A percentile compares a stretch with the other conserved stretches of the same genome.
phyloP scores from a whole-genome alignment of 139 green algal species.

The Chlorella sp. region DNA sequence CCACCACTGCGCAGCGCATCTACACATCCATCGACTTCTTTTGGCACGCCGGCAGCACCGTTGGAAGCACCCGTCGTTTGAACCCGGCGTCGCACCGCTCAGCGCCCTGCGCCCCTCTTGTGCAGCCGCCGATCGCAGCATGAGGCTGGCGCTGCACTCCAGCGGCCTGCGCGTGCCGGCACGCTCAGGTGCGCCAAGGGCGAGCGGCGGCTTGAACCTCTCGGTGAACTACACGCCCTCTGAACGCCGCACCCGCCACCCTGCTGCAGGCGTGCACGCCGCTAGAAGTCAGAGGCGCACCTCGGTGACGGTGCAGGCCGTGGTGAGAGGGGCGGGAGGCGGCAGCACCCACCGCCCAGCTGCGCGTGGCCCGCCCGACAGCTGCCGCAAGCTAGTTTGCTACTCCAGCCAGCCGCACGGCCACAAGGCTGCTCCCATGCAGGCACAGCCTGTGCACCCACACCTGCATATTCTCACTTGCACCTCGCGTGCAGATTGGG shows the following conservation, averaged over 20 bases:
- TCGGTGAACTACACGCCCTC: neutral
- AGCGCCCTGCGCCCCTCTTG: neutral
- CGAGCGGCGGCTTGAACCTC: neutral
- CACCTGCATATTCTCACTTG: neutral
- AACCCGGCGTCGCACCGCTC: neutral
- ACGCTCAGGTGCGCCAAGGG: neutral
- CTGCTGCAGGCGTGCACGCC: neutral
- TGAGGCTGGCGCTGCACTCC: neutral
- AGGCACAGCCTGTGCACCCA: neutral
- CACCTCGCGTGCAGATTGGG: conserved; percentile 24
- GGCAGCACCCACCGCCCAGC: too few relatives aligned
- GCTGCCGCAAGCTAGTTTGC: neutral
- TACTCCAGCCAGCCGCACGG: neutral
- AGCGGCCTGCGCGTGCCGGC: neutral
- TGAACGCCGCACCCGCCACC: neutral
- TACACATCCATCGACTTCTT: too few relatives aligned
- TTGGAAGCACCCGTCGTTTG: neutral
- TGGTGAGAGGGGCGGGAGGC: neutral
- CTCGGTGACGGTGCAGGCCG: neutral
- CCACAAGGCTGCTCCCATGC: neutral
- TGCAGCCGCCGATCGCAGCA: neutral
- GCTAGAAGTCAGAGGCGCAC: neutral
- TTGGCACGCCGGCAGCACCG: too few relatives aligned
- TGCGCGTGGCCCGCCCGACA: neutral
- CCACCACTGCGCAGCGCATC: too few relatives aligned